Percentiles rank a stretch among this genome's conserved stretches.
Evolutionary conservation across 495 filamentous ascomycete genomes (phyloP).

Genomic region (Lindgomyces ingoldianus): DNA sequence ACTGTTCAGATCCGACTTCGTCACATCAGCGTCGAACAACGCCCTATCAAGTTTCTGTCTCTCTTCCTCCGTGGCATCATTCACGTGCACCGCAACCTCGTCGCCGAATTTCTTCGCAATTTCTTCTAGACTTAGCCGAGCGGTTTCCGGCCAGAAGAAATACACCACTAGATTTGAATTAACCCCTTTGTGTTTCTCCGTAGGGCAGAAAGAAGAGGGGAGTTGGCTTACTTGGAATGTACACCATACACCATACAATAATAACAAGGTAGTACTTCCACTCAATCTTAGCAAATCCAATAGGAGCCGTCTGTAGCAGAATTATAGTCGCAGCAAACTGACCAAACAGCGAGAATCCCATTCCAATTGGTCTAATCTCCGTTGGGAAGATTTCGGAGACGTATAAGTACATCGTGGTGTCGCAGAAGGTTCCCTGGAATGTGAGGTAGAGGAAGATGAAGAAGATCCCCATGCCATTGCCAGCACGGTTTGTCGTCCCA

Average conservation of each 20-base stretch:
- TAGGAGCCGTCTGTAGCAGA: constrained; percentile 14
- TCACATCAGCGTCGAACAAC: not conserved
- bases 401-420: constrained; percentile 11
- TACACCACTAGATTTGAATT: not conserved
- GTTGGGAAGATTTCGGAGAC: constrained; percentile 18
- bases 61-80: not conserved
- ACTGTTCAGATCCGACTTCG: not conserved
- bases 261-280: not conserved
- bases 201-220: not conserved
- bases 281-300: constrained; percentile 14
- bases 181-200: no score
- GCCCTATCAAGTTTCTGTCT: not conserved
- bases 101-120: not conserved
- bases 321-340: constrained; percentile 24
- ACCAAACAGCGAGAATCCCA: constrained; percentile 22
- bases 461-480: constrained; percentile 24
- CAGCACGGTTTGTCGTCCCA: constrained; percentile 20
- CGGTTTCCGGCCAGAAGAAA: constrained; percentile 2
- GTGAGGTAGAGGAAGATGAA: constrained; percentile 28
- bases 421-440: constrained; percentile 8
- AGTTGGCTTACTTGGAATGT: not conserved
- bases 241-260: not conserved
- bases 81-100: not conserved
- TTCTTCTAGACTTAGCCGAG: constrained; percentile 1
- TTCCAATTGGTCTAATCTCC: constrained; percentile 17